Evolutionary conservation across 495 filamentous ascomycete species (phyloP), one percentile per base, ranked within the genome.

Genomic region (Penicillium taxi): DNA sequence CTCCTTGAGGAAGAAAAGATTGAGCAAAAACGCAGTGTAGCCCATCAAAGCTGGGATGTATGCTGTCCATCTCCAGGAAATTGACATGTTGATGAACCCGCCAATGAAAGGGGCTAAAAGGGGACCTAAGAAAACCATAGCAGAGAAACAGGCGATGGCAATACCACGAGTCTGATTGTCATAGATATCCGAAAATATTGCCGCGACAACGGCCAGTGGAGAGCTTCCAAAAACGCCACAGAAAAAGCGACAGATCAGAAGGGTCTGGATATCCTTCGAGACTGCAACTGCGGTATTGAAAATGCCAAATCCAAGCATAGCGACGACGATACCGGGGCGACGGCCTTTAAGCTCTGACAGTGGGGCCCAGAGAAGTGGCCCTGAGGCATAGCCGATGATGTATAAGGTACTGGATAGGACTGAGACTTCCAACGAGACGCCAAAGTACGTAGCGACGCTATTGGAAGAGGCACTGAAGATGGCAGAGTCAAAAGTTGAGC

Each of bases 181-280:
- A 49, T 85, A 91, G 70, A 94, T 88, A 58, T 96, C 89, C 5
- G 82, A 81, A 64, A 93, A 94, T 23, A 94, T 75, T 26, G 89
- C 89, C 6, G 81, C 87, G 1, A 94, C 85, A 26, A 96, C 82
- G 13, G 88, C 80, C 6, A 96, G 57, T 0, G 89, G 86, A 50
- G 77, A 84, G 42, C 54, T 53, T 1, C 73, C 74, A 47, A 83
- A 84, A 26, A 84, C 64, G 1, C 77, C 81, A 5, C 67, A 61
- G 44, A 81, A 84, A 55, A 84, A 86, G 2, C 81, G 61, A n/a
- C 72, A 78, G 27, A 84, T 55, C 51, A 77, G 59, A 16, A 75
- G 29, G 0, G 72, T 76, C 34, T 77, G 66, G 0, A 77, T 42
- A 37, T 84, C 78, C 50, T 82, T 82, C 2, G 74, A 65, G 0